Evolutionary conservation across 495 filamentous ascomycete genomes (phyloP), one percentile per base, ranked within the genome.

Genomic region (Penicillium parvum): DNA sequence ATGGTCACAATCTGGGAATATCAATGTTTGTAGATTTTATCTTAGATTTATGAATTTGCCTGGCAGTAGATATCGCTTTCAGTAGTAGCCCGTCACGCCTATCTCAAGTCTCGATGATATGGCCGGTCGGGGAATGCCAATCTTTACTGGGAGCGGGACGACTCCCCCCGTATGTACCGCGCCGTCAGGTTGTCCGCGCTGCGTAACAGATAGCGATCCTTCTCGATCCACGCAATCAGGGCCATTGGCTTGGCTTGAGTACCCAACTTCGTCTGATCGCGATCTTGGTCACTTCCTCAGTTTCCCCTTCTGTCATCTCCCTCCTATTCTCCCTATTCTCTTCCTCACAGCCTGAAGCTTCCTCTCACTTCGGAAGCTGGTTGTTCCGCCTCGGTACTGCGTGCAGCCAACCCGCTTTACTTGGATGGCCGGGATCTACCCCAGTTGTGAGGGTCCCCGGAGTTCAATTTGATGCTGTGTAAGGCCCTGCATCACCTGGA

Each of bases 371-470:
- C 45, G 37, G 40, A 47, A 48, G 36, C 45, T 32, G 40, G 40
- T 12, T 23, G 27, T 46, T 46, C 46, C 49, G 45, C 55, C 37
- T 55, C 57, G 43, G 49, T 60, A 62, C 64, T 58, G 63, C 61
- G 61, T 63, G 58, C 60, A 45, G 40, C 32, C 38, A 40, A 29
- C 40, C 42, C 43, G 36, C 48, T 32, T 26, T 53, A 30, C 56
- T 50, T 68, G 65, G 44, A 69, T 71, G 65, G 62, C 51, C 55
- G 40, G 53, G 22, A 50, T 46, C 21, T 43, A 28, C 40, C 47
- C 40, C n/a, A 7, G 32, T 40, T 44, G 32, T 51, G 49, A 61
- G 49, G 57, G 48, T 40, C 49, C 37, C 27, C 53, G 48, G 37
- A 53, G 22, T 48, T 38, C 25, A 25, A 30, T 28, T 27, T 30